phyloP scores from a whole-genome alignment of 331 rosid genomes.

The Telfairia occidentalis region DNA sequence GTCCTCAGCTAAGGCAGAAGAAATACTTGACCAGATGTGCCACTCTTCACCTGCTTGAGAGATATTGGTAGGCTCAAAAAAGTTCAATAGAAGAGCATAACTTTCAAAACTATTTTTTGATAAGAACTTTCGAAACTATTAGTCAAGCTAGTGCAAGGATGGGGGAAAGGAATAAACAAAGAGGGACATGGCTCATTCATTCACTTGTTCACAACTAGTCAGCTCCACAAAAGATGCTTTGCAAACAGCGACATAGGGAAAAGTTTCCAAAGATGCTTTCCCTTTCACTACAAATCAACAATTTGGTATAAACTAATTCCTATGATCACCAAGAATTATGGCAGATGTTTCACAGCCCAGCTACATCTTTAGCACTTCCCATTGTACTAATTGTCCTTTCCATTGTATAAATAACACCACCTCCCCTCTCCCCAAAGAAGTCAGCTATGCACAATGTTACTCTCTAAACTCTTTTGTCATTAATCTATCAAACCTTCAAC shows the following conservation, averaged over 20 bases:
- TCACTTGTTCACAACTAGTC: too few relatives aligned
- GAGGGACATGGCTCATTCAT: too few relatives aligned
- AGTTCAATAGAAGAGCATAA: too few relatives aligned
- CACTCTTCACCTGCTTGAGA: not conserved
- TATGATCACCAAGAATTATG: not conserved
- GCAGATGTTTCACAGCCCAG: not conserved
- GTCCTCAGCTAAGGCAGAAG: not conserved
- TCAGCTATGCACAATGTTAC: not conserved
- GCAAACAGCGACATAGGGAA: too few relatives aligned
- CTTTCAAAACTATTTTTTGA: too few relatives aligned
- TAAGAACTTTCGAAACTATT: not conserved
- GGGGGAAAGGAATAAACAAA: too few relatives aligned
- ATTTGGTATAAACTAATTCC: not conserved
- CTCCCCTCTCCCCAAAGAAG: not conserved
- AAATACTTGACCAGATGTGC: not conserved
- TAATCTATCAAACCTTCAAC: not conserved
- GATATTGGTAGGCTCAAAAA: not conserved
- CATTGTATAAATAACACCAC: not conserved
- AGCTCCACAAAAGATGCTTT: too few relatives aligned
- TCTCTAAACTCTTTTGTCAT: not conserved
- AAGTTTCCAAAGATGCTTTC: too few relatives aligned
- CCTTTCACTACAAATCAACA: not conserved
- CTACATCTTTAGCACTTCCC: not conserved
- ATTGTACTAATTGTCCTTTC: not conserved
- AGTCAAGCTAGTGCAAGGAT: not conserved